Base-by-base conservation (phyloP, 768 basidiomycete genomes). In the Podaxis rugospora region DNA sequence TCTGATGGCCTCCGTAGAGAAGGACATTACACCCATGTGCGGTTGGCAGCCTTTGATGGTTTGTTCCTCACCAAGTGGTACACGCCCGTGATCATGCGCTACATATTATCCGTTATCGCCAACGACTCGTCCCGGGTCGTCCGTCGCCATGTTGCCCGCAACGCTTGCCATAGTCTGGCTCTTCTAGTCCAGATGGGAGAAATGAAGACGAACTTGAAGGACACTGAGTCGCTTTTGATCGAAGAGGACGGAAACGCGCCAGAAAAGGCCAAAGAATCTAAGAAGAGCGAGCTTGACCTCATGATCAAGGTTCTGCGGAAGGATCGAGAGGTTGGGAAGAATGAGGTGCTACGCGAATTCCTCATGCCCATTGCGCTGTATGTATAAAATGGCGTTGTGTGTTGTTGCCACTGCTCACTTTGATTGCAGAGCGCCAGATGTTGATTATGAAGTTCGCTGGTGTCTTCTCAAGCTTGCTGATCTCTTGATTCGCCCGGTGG, bases 1-100 rank as follows among this genome's bases (percentile, higher is more conserved):
- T 61, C 50, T 49, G 57, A 61, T 11, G 23, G 32, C 4, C n/a
- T 58, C 32, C 62, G 27, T 65, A 95, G 95, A 25, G 94, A 97
- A 74, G 97, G 96, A 42, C 97, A 98, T 69, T 94, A 90, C 66
- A 89, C 88, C 2, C 89, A 92, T 69, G 92, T 99, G 49, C 89
- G 97, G 50, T 83, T 93, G 49, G 88, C 92, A 3, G 96, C 97
- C 3, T 97, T 99, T 66, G 97, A 99, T 72, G 92, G 93, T 36
- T 80, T 98, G 9, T 88, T 96, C 79, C 75, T 94, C 70, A 89
- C 89, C 60, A 88, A 93, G 74, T 90, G 94, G 93, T 88, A 93
- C 70, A 81, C 88, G 1, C 87, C 87, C 37, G 83, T 85, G 67
- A 86, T 95, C 66, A 90, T 92, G 84, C 85, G 86, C 13, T 98